These are phyloP conservation scores for Fistulifera solaris DNA, from an alignment of 108 stramenopile species.

Conservation along the genomic window DNA sequence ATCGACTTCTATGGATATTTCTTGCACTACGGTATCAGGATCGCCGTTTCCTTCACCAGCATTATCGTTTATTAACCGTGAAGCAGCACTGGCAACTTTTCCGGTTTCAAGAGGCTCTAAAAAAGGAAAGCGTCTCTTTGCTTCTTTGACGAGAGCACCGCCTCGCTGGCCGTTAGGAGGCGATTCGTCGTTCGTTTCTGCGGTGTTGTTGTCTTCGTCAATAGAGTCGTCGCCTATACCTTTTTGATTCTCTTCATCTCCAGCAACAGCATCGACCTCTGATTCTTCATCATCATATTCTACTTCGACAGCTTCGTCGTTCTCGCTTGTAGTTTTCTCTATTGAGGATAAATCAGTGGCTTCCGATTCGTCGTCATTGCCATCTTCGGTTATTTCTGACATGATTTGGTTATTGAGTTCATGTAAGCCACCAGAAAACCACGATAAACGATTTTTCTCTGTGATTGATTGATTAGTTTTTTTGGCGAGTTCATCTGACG, in stretches of 20 bases:
- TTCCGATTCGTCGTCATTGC: no score
- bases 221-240: neutral
- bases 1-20: neutral
- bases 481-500: no score
- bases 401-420: no score
- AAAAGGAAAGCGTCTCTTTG: neutral
- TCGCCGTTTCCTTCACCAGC: neutral
- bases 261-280: neutral
- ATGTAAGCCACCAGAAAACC: no score
- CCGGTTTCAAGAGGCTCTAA: neutral
- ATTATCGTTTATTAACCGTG: neutral
- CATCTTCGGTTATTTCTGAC: no score
- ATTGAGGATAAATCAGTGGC: no score
- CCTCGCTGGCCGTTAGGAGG: neutral
- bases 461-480: no score
- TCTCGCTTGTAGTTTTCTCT: no score
- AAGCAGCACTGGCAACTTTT: neutral
- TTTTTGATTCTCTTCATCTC: neutral
- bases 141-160: neutral
- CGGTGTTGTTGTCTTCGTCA: neutral
- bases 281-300: neutral
- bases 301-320: neutral
- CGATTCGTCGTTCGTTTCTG: conserved; percentile 1
- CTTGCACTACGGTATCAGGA: neutral
- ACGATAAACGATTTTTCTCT: no score